phyloP scores from a whole-genome alignment of 2,329 filamentous ascomycete species.

The Monosporascus sp. region DNA sequence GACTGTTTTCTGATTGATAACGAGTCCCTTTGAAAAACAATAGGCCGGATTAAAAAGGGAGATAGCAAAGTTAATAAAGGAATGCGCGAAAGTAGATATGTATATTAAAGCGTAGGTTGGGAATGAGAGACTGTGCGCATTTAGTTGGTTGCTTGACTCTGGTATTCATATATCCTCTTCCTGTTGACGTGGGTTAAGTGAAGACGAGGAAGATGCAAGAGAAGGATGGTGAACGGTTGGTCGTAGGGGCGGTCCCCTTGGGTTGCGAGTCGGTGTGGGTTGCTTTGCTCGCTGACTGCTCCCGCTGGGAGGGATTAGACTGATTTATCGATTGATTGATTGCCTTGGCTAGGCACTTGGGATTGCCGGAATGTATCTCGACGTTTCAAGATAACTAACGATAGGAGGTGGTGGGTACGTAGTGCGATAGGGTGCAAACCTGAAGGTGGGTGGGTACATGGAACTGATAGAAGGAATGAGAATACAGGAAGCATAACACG shows the following conservation, averaged over 20 bases:
- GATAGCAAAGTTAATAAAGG: background rate
- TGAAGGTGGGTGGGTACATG: background rate
- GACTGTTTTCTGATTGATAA: background rate
- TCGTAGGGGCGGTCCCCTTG: background rate
- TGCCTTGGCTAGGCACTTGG: background rate
- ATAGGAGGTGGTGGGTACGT: too few relatives aligned
- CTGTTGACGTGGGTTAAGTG: background rate
- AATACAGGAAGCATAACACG: too few relatives aligned
- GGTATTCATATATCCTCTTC: background rate
- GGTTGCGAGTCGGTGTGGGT: background rate
- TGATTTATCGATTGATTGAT: background rate
- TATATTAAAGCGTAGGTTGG: background rate
- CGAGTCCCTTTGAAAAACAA: background rate
- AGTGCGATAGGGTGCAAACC: too few relatives aligned
- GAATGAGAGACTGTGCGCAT: background rate
- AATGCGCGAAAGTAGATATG: constrained; percentile 1
- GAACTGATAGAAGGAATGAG: too few relatives aligned
- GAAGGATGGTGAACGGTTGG: background rate
- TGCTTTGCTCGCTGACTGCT: background rate
- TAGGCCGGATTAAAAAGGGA: background rate
- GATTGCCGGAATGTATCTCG: background rate
- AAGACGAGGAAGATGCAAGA: background rate
- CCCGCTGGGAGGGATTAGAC: background rate
- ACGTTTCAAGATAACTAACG: background rate
- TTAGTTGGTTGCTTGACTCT: background rate